Evolutionary conservation across 352 stramenopile genomes (phyloP).

Genomic region (Phytophthora citrophthora): DNA sequence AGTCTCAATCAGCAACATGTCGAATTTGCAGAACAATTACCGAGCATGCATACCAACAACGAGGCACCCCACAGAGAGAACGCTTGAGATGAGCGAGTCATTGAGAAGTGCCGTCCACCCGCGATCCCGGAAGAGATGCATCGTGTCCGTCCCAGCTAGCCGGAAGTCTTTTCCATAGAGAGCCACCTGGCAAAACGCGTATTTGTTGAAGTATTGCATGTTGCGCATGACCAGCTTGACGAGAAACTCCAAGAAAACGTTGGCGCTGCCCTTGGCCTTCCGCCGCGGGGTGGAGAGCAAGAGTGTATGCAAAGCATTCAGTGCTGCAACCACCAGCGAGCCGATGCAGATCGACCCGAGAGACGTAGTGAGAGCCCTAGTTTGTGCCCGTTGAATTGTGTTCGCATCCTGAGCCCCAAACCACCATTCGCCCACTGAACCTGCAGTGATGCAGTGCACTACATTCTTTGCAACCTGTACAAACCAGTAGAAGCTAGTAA

Average conservation of each 20-base stretch:
- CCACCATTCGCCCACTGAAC: slow-evolving; percentile 88
- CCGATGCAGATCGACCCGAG: slow-evolving; percentile 87
- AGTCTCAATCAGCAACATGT: not conserved
- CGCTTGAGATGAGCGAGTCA: slow-evolving; percentile 79
- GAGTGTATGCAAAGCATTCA: slow-evolving; percentile 72
- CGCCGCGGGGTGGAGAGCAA: slow-evolving; percentile 72
- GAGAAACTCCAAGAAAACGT: slow-evolving; percentile 86
- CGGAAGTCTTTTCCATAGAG: slow-evolving; percentile 89
- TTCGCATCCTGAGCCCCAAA: slow-evolving; percentile 76
- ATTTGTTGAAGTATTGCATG: slow-evolving; percentile 90
- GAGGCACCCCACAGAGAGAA: slow-evolving; percentile 76
- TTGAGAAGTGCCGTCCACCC: slow-evolving; percentile 84
- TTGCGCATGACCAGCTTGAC: slow-evolving; percentile 75
- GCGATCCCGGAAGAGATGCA: slow-evolving; percentile 82
- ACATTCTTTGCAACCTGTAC: slow-evolving; percentile 86
- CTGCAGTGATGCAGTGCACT: slow-evolving; percentile 85
- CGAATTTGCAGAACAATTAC: slow-evolving; percentile 1
- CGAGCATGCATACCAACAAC: slow-evolving; percentile 66
- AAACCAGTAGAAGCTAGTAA: slow-evolving; percentile 80
- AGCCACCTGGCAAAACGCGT: slow-evolving; percentile 84
- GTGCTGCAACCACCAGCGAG: slow-evolving; percentile 74
- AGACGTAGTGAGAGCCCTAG: slow-evolving; percentile 72
- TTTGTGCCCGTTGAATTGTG: slow-evolving; percentile 72
- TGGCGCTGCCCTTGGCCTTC: slow-evolving; percentile 65
- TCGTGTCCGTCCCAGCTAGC: slow-evolving; percentile 73